These are phyloP conservation scores for Zymoseptoria brevis DNA, from an alignment of 2,329 filamentous ascomycete species.

Conservation along the genomic window DNA sequence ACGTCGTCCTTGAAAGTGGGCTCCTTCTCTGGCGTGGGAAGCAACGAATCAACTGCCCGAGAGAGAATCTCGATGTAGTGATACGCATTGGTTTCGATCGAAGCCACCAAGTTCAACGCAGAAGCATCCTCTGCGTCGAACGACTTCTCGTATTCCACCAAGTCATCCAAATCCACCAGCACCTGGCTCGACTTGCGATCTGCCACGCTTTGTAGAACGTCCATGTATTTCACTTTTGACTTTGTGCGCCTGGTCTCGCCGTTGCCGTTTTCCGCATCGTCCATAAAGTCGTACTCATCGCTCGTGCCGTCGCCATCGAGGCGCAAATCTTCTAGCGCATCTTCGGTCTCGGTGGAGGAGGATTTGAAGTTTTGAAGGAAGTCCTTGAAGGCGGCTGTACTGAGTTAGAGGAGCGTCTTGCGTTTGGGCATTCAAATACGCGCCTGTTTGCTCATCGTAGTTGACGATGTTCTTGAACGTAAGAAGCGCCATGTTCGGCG, in stretches of 20 bases:
- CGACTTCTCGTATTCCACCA: constrained; percentile 72
- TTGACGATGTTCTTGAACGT: constrained; percentile 71
- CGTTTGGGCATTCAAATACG: constrained; percentile 28
- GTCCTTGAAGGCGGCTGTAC: constrained; percentile 68
- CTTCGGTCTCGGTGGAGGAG: constrained; percentile 61
- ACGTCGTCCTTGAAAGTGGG: constrained; percentile 96
- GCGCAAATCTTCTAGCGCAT: constrained; percentile 75
- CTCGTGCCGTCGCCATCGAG: constrained; percentile 80
- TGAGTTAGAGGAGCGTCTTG: constrained; percentile 27
- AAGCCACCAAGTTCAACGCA: constrained; percentile 62
- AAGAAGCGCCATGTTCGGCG: constrained; percentile 68
- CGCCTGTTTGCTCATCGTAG: constrained; percentile 80
- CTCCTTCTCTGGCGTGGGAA: constrained; percentile 71
- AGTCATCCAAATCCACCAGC: constrained; percentile 80
- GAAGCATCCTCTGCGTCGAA: constrained; percentile 49
- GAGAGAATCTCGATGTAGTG: constrained; percentile 93
- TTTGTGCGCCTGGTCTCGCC: constrained; percentile 29
- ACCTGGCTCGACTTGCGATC: constrained; percentile 72
- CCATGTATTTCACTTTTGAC: constrained; percentile 76
- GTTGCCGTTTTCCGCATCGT: constrained; percentile 53
- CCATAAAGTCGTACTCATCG: constrained; percentile 91
- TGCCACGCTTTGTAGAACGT: constrained; percentile 77
- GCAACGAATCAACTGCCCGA: constrained; percentile 74
- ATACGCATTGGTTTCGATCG: constrained; percentile 82
- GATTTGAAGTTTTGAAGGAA: constrained; percentile 88